Conservation (phyloP, 2,329 filamentous ascomycete species). For the Camptophora hylomeconis region DNA sequence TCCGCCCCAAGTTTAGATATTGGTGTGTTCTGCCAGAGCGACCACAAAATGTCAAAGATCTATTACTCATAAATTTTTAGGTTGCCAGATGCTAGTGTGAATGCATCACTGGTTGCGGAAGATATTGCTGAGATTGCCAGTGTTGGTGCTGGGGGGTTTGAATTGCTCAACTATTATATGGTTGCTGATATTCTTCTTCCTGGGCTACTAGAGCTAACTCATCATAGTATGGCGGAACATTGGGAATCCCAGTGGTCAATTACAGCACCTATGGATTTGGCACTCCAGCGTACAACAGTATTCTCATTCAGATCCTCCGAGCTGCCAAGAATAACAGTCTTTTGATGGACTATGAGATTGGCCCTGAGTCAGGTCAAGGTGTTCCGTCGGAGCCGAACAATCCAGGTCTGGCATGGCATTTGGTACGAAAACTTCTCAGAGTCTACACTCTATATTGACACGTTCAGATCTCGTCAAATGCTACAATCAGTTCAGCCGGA, state of each 20-base stretch:
- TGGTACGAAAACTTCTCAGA: too few relatives aligned
- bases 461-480: too few relatives aligned
- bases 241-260: constrained; percentile 17
- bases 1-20: too few relatives aligned
- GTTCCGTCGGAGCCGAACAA: constrained; percentile 26
- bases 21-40: too few relatives aligned
- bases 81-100: too few relatives aligned
- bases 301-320: constrained; percentile 20
- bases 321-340: constrained; percentile 25
- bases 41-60: too few relatives aligned
- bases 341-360: constrained; percentile 34
- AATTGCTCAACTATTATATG: constrained; percentile 29
- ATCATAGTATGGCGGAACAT: constrained; percentile 24
- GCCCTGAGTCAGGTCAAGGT: constrained; percentile 36
- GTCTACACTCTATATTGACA: too few relatives aligned
- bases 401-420: constrained; percentile 24
- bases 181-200: too few relatives aligned
- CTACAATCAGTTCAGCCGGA: constrained; percentile 19
- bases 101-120: too few relatives aligned
- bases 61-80: too few relatives aligned
- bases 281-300: constrained; percentile 21
- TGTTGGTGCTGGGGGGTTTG: constrained; percentile 27
- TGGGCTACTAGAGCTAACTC: too few relatives aligned
- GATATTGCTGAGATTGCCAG: constrained; percentile 1
- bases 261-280: constrained; percentile 31